phyloP scores from a whole-genome alignment of 345 rosid genomes.

The Eucalyptus curtisii region DNA sequence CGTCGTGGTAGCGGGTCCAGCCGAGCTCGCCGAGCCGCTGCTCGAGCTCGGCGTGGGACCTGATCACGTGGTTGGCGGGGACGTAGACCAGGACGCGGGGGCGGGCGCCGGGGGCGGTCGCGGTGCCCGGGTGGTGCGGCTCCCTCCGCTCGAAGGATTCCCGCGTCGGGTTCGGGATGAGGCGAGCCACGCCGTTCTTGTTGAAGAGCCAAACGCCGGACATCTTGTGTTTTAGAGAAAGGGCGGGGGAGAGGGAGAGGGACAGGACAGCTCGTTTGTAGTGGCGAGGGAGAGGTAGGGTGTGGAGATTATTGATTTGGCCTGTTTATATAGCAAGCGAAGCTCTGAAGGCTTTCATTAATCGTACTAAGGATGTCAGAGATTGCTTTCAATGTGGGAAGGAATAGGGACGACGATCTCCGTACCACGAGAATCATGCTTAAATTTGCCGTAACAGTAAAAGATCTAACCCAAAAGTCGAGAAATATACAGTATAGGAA shows the following conservation, averaged over 20 bases:
- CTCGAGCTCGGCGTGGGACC: conserved; percentile 38
- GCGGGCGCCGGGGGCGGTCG: conserved; percentile 67
- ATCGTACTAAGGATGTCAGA: neutral
- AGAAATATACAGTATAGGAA: neutral
- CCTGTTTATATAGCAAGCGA: neutral
- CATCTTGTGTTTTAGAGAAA: neutral
- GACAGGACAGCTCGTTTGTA: neutral
- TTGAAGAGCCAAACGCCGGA: conserved; percentile 66
- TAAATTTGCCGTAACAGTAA: neutral
- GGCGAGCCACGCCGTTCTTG: conserved; percentile 48
- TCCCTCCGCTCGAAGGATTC: conserved; percentile 52
- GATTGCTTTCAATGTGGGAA: neutral
- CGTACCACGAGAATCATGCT: neutral
- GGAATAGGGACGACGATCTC: neutral
- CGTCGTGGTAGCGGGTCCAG: conserved; percentile 44
- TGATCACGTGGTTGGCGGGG: conserved; percentile 44
- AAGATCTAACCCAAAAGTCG: neutral
- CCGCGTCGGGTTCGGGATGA: conserved; percentile 38
- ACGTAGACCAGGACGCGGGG: conserved; percentile 53
- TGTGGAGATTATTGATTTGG: neutral
- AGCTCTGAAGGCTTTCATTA: neutral
- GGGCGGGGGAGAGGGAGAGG: neutral
- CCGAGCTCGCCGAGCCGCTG: conserved; percentile 41
- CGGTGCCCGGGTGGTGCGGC: conserved; percentile 24
- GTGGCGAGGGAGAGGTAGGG: neutral